Conservation (phyloP, 78 protist species). For the Emiliania huxleyi region DNA sequence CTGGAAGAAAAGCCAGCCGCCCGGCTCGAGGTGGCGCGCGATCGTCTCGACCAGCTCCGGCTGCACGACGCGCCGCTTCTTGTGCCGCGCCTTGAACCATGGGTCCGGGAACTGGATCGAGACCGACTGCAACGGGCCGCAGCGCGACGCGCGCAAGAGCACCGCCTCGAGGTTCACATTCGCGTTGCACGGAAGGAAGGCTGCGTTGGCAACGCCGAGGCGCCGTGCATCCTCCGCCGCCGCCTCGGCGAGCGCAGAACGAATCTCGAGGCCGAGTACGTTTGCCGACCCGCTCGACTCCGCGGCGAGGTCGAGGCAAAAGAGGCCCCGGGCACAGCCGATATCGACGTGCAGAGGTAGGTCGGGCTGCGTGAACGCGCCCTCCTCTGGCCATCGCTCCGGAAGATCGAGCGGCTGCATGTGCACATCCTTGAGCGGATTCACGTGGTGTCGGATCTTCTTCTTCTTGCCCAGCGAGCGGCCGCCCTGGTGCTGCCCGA, state of each 20-base stretch:
- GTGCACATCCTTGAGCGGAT: not conserved
- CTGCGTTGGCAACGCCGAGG: not conserved
- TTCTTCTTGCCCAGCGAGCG: not conserved
- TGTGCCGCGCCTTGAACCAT: conserved; percentile 37
- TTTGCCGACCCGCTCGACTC: not conserved
- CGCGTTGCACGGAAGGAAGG: not conserved
- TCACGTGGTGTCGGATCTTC: conserved; percentile 34
- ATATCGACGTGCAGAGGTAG: conserved; percentile 32
- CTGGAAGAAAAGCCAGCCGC: conserved; percentile 4
- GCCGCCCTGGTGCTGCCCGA: conserved; percentile 2
- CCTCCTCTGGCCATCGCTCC: not conserved
- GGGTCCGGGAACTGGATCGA: conserved; percentile 48
- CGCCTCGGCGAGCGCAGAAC: not conserved
- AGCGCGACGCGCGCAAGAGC: not conserved
- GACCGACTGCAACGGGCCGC: no score
- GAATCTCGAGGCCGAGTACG: conserved; percentile 33
- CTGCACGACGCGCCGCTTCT: conserved; percentile 49
- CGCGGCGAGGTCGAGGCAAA: not conserved
- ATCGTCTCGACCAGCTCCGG: conserved; percentile 24
- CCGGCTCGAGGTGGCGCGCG: not conserved
- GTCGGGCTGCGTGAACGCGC: not conserved
- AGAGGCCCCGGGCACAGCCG: conserved; percentile 15
- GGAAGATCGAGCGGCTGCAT: not conserved
- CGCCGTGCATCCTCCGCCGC: not conserved
- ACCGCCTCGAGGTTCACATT: not conserved